These are phyloP conservation scores for Moesziomyces aphidis DNA, from an alignment of 1,284 basidiomycete genomes.

Conservation along the genomic window DNA sequence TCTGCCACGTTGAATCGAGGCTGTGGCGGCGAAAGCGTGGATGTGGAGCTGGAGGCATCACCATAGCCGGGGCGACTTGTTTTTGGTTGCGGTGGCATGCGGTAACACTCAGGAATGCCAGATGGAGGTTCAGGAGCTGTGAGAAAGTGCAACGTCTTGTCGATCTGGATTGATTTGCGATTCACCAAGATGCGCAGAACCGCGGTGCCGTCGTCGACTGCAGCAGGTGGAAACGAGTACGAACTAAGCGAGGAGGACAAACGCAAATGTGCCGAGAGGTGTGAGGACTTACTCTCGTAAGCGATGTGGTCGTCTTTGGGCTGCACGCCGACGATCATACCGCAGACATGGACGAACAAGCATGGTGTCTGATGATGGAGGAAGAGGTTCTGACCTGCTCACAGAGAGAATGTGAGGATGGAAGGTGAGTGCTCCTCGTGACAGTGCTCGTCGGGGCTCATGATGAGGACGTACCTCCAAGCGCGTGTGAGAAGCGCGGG, in stretches of 20 bases:
- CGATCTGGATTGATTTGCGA: conserved; percentile 20
- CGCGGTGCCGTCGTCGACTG: conserved; percentile 51
- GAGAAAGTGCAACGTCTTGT: not conserved
- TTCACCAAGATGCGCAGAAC: conserved; percentile 35
- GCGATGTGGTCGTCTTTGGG: conserved; percentile 37
- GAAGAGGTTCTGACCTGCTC: conserved; percentile 20
- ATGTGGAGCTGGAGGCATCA: not conserved
- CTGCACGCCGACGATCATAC: conserved; percentile 43
- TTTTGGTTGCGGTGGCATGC: conserved; percentile 21
- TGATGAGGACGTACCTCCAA: conserved; percentile 20
- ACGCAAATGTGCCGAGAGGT: not conserved
- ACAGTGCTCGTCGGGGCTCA: no score
- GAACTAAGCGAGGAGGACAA: not conserved
- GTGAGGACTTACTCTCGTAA: conserved; percentile 32
- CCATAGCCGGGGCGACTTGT: not conserved
- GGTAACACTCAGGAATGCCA: conserved; percentile 45
- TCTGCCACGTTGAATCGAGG: conserved; percentile 32
- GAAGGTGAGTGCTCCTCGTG: not conserved
- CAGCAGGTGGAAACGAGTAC: not conserved
- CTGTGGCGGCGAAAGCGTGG: conserved; percentile 8
- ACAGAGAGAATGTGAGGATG: not conserved
- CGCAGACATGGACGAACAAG: conserved; percentile 31
- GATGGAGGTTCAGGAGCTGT: not conserved
- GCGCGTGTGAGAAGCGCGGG: conserved; percentile 20
- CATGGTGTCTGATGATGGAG: conserved; percentile 31